A percentile compares a stretch with the other conserved stretches of the same genome.
Evolutionary conservation across 257 asterid genomes (phyloP).

Genomic region (Solanum peruvianum): DNA sequence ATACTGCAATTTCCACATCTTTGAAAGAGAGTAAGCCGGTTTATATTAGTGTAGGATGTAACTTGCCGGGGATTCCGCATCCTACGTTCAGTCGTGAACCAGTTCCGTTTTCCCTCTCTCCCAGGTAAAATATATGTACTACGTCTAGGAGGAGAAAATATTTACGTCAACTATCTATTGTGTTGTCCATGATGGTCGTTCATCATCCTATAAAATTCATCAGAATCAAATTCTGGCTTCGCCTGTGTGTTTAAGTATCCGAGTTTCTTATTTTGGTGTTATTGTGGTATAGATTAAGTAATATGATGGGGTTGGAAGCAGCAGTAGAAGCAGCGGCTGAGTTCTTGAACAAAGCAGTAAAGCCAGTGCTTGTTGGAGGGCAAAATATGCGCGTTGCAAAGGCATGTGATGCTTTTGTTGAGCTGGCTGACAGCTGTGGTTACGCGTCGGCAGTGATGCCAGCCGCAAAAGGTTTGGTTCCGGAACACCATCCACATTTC

Average conservation of each 20-base stretch:
- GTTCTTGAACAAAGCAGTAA: conserved; percentile 71
- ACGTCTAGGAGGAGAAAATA: neutral
- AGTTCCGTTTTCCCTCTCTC: conserved; percentile 55
- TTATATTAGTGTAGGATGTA: conserved; percentile 65
- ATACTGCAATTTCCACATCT: conserved; percentile 71
- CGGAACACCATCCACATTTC: conserved; percentile 65
- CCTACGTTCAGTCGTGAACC: conserved; percentile 70
- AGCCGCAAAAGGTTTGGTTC: conserved; percentile 72
- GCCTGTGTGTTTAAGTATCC: neutral
- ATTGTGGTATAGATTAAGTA: conserved; percentile 38
- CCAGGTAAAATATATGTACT: conserved; percentile 19
- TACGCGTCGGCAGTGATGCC: conserved; percentile 69
- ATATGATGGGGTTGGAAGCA: conserved; percentile 54
- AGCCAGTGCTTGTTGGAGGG: conserved; percentile 87
- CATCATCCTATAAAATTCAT: no score
- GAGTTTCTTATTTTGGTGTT: neutral
- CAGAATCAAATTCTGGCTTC: no score
- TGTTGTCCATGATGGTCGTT: neutral
- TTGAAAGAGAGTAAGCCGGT: conserved; percentile 85
- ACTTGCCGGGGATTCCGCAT: conserved; percentile 62
- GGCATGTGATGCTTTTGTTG: conserved; percentile 51
- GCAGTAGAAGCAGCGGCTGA: conserved; percentile 68
- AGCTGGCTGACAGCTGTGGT: conserved; percentile 48
- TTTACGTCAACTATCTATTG: neutral
- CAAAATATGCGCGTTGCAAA: conserved; percentile 64